These are phyloP conservation scores for Fusarium protoensiforme DNA, from an alignment of 2,329 filamentous ascomycete genomes.

Conservation along the genomic window DNA sequence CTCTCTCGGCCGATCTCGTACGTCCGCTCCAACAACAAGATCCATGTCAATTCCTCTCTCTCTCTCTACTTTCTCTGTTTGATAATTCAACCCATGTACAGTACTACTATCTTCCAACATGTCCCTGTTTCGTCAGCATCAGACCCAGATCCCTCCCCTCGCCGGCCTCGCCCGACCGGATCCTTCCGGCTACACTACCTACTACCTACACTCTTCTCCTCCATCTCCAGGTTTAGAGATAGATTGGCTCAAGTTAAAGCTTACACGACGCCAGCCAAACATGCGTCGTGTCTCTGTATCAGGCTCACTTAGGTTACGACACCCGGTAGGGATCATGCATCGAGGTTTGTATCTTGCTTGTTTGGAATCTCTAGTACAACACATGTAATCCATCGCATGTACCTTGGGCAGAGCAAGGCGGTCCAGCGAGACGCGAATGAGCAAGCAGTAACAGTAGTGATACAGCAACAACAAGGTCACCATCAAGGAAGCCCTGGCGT, in stretches of 20 bases:
- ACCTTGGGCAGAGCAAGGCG: neutral
- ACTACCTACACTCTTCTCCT: neutral
- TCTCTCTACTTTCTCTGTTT: neutral
- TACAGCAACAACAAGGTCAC: neutral
- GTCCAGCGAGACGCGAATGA: neutral
- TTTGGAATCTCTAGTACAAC: constrained; percentile 3
- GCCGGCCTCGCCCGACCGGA: neutral
- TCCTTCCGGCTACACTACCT: neutral
- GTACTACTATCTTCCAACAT: neutral
- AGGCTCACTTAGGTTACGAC: neutral
- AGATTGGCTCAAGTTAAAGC: neutral
- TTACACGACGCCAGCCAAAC: neutral
- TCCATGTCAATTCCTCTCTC: neutral
- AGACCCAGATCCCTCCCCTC: neutral
- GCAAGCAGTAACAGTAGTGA: neutral
- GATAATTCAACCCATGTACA: neutral
- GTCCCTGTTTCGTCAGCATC: neutral
- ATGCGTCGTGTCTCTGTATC: neutral
- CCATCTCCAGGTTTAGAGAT: neutral
- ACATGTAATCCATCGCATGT: constrained; percentile 3
- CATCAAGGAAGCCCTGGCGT: neutral
- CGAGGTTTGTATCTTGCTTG: neutral
- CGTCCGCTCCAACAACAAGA: neutral
- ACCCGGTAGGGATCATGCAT: neutral
- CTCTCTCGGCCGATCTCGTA: constrained; percentile 2